phyloP scores from a whole-genome alignment of 352 stramenopile genomes.

The Phytophthora vignae region DNA sequence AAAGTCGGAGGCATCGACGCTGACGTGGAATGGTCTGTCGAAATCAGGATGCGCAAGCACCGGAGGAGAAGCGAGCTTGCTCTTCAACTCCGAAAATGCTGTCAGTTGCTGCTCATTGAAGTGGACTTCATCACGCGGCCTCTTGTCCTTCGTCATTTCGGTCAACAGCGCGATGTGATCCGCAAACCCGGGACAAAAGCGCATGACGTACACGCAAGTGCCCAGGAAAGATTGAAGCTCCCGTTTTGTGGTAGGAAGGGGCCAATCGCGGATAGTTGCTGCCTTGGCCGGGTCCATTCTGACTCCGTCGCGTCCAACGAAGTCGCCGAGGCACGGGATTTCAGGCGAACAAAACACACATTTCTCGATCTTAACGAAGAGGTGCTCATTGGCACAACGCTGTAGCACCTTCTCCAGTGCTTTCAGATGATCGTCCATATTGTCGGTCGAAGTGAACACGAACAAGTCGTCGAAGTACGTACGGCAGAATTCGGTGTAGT shows the following conservation, averaged over 20 bases:
- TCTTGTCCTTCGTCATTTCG: background rate
- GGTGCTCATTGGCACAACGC: background rate
- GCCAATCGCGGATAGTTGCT: background rate
- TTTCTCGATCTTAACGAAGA: background rate
- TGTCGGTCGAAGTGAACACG: background rate
- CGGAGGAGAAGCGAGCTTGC: background rate
- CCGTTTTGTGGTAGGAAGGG: background rate
- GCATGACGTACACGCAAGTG: background rate
- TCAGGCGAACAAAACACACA: background rate
- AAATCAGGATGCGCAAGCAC: background rate
- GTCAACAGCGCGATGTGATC: background rate
- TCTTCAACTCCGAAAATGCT: background rate
- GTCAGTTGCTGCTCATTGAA: background rate
- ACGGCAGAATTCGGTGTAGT: background rate
- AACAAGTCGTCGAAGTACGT: slow-evolving; percentile 5
- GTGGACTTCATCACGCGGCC: background rate
- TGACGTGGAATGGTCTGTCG: background rate
- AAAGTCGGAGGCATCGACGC: background rate
- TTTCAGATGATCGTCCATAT: background rate
- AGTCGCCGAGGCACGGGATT: background rate
- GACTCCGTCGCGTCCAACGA: background rate
- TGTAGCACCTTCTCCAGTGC: background rate
- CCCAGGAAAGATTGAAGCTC: background rate
- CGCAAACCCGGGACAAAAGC: background rate
- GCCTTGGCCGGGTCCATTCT: background rate